Evolutionary conservation across 2,329 filamentous ascomycete species (phyloP).

Genomic region (Blastomyces emzantsi): DNA sequence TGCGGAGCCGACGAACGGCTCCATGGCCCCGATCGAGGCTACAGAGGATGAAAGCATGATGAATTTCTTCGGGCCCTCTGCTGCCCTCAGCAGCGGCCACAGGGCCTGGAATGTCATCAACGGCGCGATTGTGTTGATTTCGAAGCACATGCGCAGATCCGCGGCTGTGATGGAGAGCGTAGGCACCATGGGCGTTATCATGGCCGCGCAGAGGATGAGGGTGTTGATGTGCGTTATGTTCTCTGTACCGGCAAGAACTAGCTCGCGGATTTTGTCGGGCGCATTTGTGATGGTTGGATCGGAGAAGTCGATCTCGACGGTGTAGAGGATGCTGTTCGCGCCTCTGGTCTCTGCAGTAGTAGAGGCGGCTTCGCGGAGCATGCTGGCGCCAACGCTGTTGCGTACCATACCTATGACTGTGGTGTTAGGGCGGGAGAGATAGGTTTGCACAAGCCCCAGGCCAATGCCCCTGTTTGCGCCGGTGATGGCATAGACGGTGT

Average conservation of each 20-base stretch:
- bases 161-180: constrained; percentile 32
- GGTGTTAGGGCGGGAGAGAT: constrained; percentile 19
- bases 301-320: constrained; percentile 20
- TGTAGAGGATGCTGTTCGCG: constrained; percentile 15
- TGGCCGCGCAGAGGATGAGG: constrained; percentile 24
- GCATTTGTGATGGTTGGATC: constrained; percentile 7
- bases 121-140: constrained; percentile 30
- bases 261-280: constrained; percentile 12
- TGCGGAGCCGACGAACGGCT: constrained; percentile 18
- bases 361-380: constrained; percentile 11
- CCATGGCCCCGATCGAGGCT: constrained; percentile 19
- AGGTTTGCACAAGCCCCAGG: constrained; percentile 18
- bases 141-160: constrained; percentile 17
- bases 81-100: constrained; percentile 15
- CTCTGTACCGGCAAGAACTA: neutral
- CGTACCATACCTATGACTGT: constrained; percentile 21
- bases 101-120: constrained; percentile 21
- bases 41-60: constrained; percentile 19
- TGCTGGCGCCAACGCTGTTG: constrained; percentile 12
- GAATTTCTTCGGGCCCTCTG: constrained; percentile 15
- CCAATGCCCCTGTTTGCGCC: constrained; percentile 26
- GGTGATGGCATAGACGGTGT: constrained; percentile 25
- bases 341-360: neutral
- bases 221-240: constrained; percentile 22
- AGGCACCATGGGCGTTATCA: constrained; percentile 52